A percentile compares a stretch with the other conserved stretches of the same genome.
Conservation (phyloP, 257 asterid genomes). For the Agastache rugosa region DNA sequence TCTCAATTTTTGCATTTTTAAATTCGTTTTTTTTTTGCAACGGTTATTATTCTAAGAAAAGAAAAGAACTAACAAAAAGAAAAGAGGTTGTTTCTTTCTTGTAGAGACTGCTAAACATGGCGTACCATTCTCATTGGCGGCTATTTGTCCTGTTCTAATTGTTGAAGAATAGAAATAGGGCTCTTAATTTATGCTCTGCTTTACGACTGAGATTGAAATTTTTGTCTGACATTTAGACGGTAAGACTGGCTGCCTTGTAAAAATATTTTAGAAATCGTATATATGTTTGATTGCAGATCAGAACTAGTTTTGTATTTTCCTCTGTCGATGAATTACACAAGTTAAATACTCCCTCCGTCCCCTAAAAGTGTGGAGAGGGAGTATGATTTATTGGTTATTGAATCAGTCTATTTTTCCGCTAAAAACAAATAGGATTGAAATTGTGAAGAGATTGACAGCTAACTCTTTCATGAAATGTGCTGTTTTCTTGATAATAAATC, state of each 20-base stretch:
- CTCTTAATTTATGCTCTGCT: conserved; percentile 1
- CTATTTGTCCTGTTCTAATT: neutral
- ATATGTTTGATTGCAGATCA: neutral
- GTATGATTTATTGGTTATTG: conserved; percentile 4
- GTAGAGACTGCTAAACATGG: too few species aligned
- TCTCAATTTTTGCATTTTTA: neutral
- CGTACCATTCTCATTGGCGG: too few species aligned
- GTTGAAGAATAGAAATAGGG: neutral
- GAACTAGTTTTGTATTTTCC: neutral
- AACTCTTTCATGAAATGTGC: conserved; percentile 1
- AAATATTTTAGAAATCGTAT: neutral
- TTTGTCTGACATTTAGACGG: neutral
- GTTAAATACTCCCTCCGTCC: too few species aligned
- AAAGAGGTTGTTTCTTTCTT: too few species aligned
- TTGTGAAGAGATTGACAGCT: conserved; percentile 15
- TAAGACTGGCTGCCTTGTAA: neutral
- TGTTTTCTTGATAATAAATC: conserved; percentile 40
- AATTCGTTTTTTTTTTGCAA: neutral
- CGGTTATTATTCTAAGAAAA: neutral
- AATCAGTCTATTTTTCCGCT: neutral
- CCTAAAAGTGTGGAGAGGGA: too few species aligned
- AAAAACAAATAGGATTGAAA: neutral
- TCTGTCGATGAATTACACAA: neutral
- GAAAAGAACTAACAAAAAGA: too few species aligned
- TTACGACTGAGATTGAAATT: conserved; percentile 11